Percentiles rank a stretch among this genome's conserved stretches.
These are phyloP conservation scores for Debaryomycetaceae sp. DNA, from an alignment of 1,139 yeast species.

Conservation along the genomic window DNA sequence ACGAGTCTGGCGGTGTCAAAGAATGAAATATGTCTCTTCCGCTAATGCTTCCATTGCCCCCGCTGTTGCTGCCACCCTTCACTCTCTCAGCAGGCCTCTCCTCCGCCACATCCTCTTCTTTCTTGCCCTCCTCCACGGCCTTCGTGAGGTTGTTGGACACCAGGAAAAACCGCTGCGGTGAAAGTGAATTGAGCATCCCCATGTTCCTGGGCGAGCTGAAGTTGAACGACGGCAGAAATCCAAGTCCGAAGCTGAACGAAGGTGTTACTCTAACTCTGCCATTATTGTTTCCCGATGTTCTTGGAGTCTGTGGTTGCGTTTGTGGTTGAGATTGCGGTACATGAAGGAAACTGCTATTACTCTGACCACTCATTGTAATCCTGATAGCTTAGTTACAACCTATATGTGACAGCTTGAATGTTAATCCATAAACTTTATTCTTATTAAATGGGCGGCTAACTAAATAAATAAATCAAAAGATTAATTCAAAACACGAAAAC, in stretches of 20 bases:
- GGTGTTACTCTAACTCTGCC: constrained; percentile 27
- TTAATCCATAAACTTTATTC: too few relatives aligned
- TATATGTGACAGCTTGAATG: too few relatives aligned
- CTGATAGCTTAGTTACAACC: too few relatives aligned
- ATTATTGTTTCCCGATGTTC: not conserved
- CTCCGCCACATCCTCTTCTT: constrained; percentile 3
- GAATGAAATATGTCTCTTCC: constrained; percentile 6
- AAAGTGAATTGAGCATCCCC: constrained; percentile 23
- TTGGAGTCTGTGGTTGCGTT: constrained; percentile 11
- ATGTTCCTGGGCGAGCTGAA: constrained; percentile 35
- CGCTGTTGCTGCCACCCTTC: constrained; percentile 4
- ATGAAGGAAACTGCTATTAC: constrained; percentile 2
- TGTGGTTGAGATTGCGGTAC: constrained; percentile 28
- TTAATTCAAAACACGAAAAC: not conserved
- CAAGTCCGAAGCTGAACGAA: constrained; percentile 36
- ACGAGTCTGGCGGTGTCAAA: constrained; percentile 22
- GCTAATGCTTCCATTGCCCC: not conserved
- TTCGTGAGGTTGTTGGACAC: constrained; percentile 19
- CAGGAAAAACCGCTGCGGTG: constrained; percentile 39
- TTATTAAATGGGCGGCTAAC: not conserved
- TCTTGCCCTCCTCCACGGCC: constrained; percentile 6
- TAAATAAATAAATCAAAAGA: not conserved
- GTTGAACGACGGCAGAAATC: constrained; percentile 45
- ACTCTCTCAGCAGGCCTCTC: not conserved
- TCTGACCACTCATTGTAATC: not conserved